Evolutionary conservation across 306 rosid species (phyloP), one percentile per base, ranked within the genome.

Genomic region (Quercus parvula): DNA sequence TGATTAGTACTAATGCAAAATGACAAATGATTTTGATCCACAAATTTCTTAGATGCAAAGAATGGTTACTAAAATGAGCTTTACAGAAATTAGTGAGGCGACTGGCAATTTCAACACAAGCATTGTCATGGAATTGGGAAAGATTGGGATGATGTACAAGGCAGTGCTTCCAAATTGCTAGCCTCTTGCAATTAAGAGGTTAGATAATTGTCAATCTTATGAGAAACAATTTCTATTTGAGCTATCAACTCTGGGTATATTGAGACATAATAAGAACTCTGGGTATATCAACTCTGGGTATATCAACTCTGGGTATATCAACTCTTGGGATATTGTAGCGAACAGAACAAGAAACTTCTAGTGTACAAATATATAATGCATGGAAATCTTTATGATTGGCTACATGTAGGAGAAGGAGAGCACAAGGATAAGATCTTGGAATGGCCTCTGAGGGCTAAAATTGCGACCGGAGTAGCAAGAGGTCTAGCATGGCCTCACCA

Each of bases 301-400:
- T 17, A 57, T 57, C 0, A 1, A 3, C 1, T 57, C 0, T 57
- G 5, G 25, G 25, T 19, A 57, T 2, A 57, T 2, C n/a, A n/a
- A n/a, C n/a, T 46, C 13, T 10, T 46, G 1, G 52, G 52, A 46
- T 46, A 10, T 0, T 46, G 4, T 0, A 46, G 4, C 0, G 0
- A 46, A 10, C 0, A 2, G 1, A 46, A 11, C 0, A 0, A 10
- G 0, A 46, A 9, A 11, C 52, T 46, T 46, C 0, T 46, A 0
- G 15, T 46, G 63, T 57, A 57, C 63, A 17, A 57, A 19, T 57
- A 57, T 18, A 19, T 57, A 19, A 0, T 4, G 18, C 4, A 57
- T 57, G 63, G 63, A 0, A 57, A 22, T 2, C n/a, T 57, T 57
- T 22, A 6, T 57, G 63, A 57, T 57, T 57, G 63, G 63, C 3